Conservation (phyloP, 257 asterid species). For the Echium plantagineum region DNA sequence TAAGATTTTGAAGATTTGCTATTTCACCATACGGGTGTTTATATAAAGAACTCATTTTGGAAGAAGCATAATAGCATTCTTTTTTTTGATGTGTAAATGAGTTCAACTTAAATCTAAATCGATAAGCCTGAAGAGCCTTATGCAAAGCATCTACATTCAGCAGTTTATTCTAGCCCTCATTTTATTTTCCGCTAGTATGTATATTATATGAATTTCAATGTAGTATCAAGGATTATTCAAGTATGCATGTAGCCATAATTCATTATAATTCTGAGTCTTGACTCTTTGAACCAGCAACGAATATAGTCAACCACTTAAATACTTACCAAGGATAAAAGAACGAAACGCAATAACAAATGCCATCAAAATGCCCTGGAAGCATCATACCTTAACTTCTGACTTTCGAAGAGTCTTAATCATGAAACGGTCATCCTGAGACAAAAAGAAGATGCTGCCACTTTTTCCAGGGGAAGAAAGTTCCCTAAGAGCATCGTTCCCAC, state of each 20-base stretch:
- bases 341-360: slow-evolving; percentile 1
- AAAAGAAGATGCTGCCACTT: slow-evolving; percentile 94
- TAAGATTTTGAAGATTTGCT: background rate
- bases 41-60: background rate
- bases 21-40: background rate
- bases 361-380: slow-evolving; percentile 14
- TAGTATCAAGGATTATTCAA: too few relatives aligned
- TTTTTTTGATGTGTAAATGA: background rate
- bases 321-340: background rate
- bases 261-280: too few relatives aligned
- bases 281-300: too few relatives aligned
- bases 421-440: slow-evolving; percentile 93
- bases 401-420: slow-evolving; percentile 94
- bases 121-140: background rate
- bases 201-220: too few relatives aligned
- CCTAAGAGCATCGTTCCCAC: slow-evolving; percentile 92
- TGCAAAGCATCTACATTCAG: too few relatives aligned
- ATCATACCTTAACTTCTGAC: slow-evolving; percentile 84
- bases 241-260: too few relatives aligned
- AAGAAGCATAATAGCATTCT: background rate
- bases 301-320: background rate
- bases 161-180: too few relatives aligned
- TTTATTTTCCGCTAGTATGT: too few relatives aligned
- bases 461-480: slow-evolving; percentile 99
- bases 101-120: background rate